phyloP scores from a whole-genome alignment of 176 grass and related monocot species.

The Oryza longistaminata region DNA sequence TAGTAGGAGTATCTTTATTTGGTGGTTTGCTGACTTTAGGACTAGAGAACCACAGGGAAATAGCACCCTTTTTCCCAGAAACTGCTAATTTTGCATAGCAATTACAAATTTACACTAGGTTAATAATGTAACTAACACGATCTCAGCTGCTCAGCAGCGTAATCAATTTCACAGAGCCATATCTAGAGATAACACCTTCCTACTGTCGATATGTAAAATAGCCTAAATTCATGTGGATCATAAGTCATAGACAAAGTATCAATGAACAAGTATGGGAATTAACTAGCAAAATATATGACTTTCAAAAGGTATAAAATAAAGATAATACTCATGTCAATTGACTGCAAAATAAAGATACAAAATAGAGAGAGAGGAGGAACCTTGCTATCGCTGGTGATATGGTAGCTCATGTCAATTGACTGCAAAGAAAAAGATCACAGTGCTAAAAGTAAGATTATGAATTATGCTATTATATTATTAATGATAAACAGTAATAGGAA shows the following conservation, averaged over 20 bases:
- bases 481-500: background rate
- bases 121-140: background rate
- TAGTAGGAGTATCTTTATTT: background rate
- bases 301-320: background rate
- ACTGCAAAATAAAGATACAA: too few species aligned
- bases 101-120: background rate
- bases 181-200: background rate
- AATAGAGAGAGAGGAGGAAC: background rate
- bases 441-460: slow-evolving; percentile 13
- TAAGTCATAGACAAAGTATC: background rate
- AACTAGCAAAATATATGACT: background rate
- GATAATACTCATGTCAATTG: background rate
- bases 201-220: too few species aligned
- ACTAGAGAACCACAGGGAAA: background rate
- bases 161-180: background rate
- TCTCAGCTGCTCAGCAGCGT: too few species aligned
- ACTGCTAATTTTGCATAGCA: background rate
- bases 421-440: slow-evolving; percentile 44
- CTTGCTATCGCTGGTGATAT: slow-evolving; percentile 88
- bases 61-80: background rate
- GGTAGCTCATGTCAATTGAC: slow-evolving; percentile 83
- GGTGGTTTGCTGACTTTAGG: background rate
- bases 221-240: background rate
- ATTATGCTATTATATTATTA: background rate
- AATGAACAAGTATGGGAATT: background rate